A percentile compares a stretch with the other conserved stretches of the same genome.
phyloP scores from a whole-genome alignment of 2,329 filamentous ascomycete genomes.

The Dactylellina haptotyla region DNA sequence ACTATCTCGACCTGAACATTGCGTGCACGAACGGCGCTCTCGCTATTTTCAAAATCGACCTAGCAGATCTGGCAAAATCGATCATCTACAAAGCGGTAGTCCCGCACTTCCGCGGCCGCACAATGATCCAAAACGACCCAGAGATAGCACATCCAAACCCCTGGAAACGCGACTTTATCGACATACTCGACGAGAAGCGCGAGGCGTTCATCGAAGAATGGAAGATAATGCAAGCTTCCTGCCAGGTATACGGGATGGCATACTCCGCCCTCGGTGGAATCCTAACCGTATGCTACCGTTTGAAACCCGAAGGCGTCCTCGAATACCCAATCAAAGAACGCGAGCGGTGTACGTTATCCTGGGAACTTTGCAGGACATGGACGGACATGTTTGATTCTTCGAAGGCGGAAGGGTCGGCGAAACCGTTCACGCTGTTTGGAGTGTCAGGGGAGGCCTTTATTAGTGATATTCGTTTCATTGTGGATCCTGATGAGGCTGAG shows the following conservation, averaged over 20 bases:
- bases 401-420: slow-evolving; percentile 12
- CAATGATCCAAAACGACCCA: slow-evolving; percentile 24
- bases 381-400: slow-evolving; percentile 48
- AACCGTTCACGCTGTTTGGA: slow-evolving; percentile 38
- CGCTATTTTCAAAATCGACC: slow-evolving; percentile 43
- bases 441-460: slow-evolving; percentile 40
- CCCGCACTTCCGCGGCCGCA: slow-evolving; percentile 24
- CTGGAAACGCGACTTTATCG: slow-evolving; percentile 42
- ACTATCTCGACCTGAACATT: slow-evolving; percentile 44
- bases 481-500: slow-evolving; percentile 46
- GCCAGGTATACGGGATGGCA: slow-evolving; percentile 48
- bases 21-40: slow-evolving; percentile 39
- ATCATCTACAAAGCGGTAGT: slow-evolving; percentile 30
- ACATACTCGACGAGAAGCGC: slow-evolving; percentile 47
- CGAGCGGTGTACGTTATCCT: slow-evolving; percentile 47
- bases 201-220: slow-evolving; percentile 43
- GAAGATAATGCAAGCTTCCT: slow-evolving; percentile 47
- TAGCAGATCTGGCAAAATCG: slow-evolving; percentile 23
- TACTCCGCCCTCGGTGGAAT: slow-evolving; percentile 46
- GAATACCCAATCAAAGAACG: slow-evolving; percentile 51
- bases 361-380: slow-evolving; percentile 38
- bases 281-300: slow-evolving; percentile 42
- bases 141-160: slow-evolving; percentile 28
- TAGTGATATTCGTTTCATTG: slow-evolving; percentile 47
- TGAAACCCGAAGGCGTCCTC: slow-evolving; percentile 49